Evolutionary conservation across 768 basidiomycete species (phyloP).

Genomic region (Russula ochroleuca): DNA sequence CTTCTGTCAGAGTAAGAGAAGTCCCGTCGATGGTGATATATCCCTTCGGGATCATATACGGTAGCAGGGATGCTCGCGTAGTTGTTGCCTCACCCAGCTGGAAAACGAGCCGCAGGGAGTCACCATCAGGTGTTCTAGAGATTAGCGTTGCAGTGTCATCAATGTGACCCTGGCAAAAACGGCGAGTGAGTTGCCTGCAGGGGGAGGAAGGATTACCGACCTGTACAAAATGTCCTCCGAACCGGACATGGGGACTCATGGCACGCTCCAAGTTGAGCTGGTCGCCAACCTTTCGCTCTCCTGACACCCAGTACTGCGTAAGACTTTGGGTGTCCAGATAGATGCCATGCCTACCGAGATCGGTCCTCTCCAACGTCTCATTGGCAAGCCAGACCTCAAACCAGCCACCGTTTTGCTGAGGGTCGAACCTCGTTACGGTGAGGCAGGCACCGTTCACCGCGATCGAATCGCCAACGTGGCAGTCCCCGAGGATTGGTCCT

Average conservation of each 20-base stretch:
- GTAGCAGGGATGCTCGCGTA: constrained; percentile 59
- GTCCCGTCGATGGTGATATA: constrained; percentile 93
- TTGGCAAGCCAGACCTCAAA: constrained; percentile 96
- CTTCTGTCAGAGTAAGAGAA: constrained; percentile 83
- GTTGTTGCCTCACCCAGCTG: constrained; percentile 59
- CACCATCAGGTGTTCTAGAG: constrained; percentile 66
- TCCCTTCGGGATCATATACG: constrained; percentile 89
- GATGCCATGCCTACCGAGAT: constrained; percentile 59
- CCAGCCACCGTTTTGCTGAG: constrained; percentile 58
- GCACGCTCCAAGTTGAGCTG: constrained; percentile 92
- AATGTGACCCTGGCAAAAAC: constrained; percentile 71
- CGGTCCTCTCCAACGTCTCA: constrained; percentile 87
- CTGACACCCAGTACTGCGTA: constrained; percentile 38
- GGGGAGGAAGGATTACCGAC: constrained; percentile 39
- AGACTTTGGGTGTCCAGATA: neutral
- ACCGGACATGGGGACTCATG: constrained; percentile 85
- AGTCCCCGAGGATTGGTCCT: constrained; percentile 75
- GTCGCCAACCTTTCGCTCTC: constrained; percentile 72
- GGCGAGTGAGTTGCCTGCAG: neutral
- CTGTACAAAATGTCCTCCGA: constrained; percentile 98
- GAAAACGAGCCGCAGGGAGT: constrained; percentile 83
- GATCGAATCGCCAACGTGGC: constrained; percentile 91
- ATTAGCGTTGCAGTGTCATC: constrained; percentile 82
- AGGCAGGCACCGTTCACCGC: constrained; percentile 77
- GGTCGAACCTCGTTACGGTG: constrained; percentile 84